Evolutionary conservation across 257 asterid genomes (phyloP).

Genomic region (Solanum sitiens): DNA sequence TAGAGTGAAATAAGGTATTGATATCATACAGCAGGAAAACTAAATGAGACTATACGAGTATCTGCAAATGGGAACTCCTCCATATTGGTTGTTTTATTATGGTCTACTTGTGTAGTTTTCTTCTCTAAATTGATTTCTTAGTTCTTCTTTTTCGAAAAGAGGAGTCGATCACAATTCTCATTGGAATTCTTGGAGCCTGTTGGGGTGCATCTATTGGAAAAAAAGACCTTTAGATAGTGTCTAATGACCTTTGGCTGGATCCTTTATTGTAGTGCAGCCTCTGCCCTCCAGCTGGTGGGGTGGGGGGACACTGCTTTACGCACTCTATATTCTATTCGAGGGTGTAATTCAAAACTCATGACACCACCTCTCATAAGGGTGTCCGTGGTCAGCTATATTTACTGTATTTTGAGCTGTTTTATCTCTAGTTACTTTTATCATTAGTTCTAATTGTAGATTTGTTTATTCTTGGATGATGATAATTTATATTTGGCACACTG

Average conservation of each 20-base stretch:
- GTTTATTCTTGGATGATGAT: neutral
- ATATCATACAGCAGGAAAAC: neutral
- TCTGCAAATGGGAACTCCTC: neutral
- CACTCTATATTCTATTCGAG: neutral
- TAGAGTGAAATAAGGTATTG: neutral
- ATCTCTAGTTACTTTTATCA: neutral
- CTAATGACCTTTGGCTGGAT: neutral
- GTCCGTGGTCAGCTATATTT: neutral
- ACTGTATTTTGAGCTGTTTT: neutral
- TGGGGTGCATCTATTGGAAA: neutral
- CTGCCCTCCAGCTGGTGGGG: neutral
- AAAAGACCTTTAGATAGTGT: neutral
- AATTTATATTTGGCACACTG: neutral
- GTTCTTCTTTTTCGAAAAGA: neutral
- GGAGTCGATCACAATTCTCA: neutral
- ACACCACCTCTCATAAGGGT: neutral
- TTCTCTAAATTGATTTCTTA: neutral
- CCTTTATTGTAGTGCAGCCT: neutral
- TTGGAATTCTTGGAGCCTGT: neutral
- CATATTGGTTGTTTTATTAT: neutral
- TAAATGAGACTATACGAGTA: neutral
- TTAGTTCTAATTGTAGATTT: neutral
- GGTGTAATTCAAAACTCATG: neutral
- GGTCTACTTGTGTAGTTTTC: neutral
- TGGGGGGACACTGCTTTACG: neutral